phyloP scores from a whole-genome alignment of 257 asterid genomes.

The Nyctanthes arbortristis region DNA sequence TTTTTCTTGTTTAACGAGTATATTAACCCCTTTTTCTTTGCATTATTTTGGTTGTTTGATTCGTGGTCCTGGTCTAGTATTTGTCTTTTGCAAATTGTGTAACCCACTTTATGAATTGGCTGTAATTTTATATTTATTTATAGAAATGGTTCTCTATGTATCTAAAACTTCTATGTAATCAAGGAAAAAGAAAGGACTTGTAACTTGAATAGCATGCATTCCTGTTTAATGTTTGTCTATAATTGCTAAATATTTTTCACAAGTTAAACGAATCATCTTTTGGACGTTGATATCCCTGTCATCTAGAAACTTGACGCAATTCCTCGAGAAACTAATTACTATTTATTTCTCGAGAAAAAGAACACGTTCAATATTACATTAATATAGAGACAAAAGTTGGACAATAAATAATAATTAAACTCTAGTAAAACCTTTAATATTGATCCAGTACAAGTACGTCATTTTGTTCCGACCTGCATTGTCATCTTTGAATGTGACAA shows the following conservation, averaged over 20 bases:
- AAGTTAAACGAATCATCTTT: neutral
- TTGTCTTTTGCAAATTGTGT: neutral
- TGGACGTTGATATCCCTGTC: neutral
- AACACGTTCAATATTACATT: neutral
- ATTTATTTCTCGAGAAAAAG: neutral
- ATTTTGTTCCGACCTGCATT: too few relatives aligned
- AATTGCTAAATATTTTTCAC: neutral
- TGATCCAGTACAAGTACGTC: too few relatives aligned
- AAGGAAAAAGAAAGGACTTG: neutral
- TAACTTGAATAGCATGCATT: neutral
- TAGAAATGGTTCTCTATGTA: neutral
- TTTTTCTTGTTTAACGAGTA: too few relatives aligned
- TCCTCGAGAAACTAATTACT: too few relatives aligned
- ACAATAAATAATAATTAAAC: too few relatives aligned
- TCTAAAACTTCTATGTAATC: neutral
- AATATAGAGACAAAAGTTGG: neutral
- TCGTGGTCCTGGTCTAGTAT: conserved; percentile 12
- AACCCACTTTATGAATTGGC: neutral
- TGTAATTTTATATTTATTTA: neutral
- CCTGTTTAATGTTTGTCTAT: neutral
- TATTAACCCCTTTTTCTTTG: conserved; percentile 3
- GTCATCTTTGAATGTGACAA: neutral
- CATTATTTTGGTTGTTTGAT: neutral
- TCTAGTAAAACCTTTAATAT: too few relatives aligned
- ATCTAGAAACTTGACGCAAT: neutral